Conservation (phyloP, 371 early-diverging fungal genomes). For the Quaeritorhiza haematococci region DNA sequence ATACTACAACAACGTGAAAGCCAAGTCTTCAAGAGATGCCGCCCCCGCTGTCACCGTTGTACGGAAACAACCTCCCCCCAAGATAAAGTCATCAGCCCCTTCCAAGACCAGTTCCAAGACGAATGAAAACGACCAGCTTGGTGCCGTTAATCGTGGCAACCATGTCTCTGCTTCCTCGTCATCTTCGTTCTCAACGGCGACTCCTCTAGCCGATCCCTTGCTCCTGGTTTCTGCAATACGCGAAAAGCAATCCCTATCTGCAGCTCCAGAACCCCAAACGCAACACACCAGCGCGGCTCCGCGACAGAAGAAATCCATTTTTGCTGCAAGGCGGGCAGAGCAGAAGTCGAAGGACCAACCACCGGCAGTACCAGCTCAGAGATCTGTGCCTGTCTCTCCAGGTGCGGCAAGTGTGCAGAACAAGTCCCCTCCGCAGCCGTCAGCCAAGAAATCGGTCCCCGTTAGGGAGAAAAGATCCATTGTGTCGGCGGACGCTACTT, state of each 20-base stretch:
- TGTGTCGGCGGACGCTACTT: too few species aligned
- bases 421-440: neutral
- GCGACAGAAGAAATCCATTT: constrained; percentile 31
- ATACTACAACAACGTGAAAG: constrained; percentile 23
- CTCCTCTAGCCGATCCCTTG: too few species aligned
- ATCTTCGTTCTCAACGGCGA: too few species aligned
- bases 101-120: constrained; percentile 2
- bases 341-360: neutral
- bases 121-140: too few species aligned
- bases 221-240: neutral
- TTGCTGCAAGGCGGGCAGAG: constrained; percentile 32
- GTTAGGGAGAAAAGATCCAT: too few species aligned
- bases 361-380: too few species aligned
- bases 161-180: too few species aligned
- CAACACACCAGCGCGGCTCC: neutral
- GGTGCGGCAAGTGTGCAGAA: too few species aligned
- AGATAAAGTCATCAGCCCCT: constrained; percentile 3
- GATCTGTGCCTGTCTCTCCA: too few species aligned
- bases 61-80: constrained; percentile 18
- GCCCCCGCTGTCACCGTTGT: constrained; percentile 47
- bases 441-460: constrained; percentile 36
- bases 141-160: too few species aligned
- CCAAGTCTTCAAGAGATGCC: constrained; percentile 34
- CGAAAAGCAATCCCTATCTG: neutral
- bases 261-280: constrained; percentile 2